A percentile compares a stretch with the other conserved stretches of the same genome.
Conservation (phyloP, 331 rosid genomes). For the Erythrophleum ivorense region DNA sequence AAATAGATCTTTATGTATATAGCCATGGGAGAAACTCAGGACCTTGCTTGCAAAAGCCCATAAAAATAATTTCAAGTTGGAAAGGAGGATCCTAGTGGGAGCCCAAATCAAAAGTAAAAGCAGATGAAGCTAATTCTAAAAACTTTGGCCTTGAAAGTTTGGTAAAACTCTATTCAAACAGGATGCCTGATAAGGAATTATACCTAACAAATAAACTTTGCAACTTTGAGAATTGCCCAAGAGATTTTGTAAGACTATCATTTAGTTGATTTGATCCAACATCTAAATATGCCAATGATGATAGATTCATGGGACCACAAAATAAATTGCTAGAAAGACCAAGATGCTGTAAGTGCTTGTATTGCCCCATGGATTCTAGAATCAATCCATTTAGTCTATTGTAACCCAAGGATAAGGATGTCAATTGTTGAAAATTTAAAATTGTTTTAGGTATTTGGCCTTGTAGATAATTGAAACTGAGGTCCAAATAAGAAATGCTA, state of each 20-base stretch:
- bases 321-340: neutral
- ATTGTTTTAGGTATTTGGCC: too few species aligned
- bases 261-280: neutral
- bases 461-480: too few species aligned
- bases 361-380: slow-evolving; percentile 1
- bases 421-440: too few species aligned
- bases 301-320: slow-evolving; percentile 20
- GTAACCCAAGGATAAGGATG: too few species aligned
- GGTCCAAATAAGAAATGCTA: neutral
- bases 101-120: neutral
- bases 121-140: neutral
- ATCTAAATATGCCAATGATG: slow-evolving; percentile 20
- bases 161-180: neutral
- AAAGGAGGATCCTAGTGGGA: neutral
- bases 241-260: neutral
- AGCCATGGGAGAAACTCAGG: slow-evolving; percentile 3
- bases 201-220: neutral
- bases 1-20: neutral
- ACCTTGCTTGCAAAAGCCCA: neutral
- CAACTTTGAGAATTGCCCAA: neutral
- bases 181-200: neutral
- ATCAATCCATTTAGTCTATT: too few species aligned
- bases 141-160: neutral
- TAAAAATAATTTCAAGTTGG: neutral
- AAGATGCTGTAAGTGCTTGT: neutral